phyloP scores from a whole-genome alignment of 1,284 basidiomycete species.

The Xerocomus amazonicus region DNA sequence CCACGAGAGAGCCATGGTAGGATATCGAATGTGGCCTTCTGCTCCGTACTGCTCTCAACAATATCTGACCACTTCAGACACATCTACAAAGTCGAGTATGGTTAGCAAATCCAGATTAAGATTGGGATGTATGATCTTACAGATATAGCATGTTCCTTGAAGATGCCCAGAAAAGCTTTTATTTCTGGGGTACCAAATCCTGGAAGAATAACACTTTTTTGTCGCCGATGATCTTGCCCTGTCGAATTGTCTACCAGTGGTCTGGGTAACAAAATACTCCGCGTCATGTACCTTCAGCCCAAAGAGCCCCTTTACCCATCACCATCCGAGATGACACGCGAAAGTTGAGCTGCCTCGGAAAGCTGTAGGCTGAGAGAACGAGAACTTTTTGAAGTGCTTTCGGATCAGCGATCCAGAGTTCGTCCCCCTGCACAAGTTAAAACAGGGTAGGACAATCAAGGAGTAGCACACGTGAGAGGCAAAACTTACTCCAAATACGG shows the following conservation, averaged over 20 bases:
- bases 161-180: slow-evolving; percentile 37
- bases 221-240: slow-evolving; percentile 44
- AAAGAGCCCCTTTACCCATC: slow-evolving; percentile 37
- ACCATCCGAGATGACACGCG: slow-evolving; percentile 32
- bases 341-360: slow-evolving; percentile 35
- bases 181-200: slow-evolving; percentile 41
- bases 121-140: slow-evolving; percentile 11
- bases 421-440: slow-evolving; percentile 17
- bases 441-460: too few relatives aligned
- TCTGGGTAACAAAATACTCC: background rate
- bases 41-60: slow-evolving; percentile 26
- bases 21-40: slow-evolving; percentile 40
- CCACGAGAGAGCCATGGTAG: slow-evolving; percentile 38
- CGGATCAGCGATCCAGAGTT: slow-evolving; percentile 35
- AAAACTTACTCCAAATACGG: slow-evolving; percentile 22
- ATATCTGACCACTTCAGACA: slow-evolving; percentile 44
- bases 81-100: slow-evolving; percentile 39
- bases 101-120: slow-evolving; percentile 12
- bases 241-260: background rate
- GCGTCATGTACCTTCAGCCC: slow-evolving; percentile 37
- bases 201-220: slow-evolving; percentile 42
- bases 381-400: slow-evolving; percentile 43
- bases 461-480: too few relatives aligned
- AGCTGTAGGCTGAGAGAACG: slow-evolving; percentile 39
- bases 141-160: slow-evolving; percentile 25